These are phyloP conservation scores for Claviceps africana DNA, from an alignment of 2,329 filamentous ascomycete species.

Conservation along the genomic window DNA sequence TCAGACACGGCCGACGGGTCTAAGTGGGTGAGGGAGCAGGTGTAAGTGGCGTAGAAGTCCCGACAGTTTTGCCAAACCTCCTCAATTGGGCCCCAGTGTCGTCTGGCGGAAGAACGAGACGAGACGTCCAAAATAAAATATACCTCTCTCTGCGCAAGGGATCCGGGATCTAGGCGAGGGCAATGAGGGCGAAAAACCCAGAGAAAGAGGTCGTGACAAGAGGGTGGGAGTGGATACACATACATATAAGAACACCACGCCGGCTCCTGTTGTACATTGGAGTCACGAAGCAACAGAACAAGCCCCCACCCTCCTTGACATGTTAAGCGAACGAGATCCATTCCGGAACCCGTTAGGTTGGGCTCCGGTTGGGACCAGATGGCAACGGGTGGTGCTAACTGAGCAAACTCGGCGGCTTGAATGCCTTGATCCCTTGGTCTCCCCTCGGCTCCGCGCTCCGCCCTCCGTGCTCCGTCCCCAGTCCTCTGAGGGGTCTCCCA, in stretches of 20 bases:
- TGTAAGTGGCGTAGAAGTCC: background rate
- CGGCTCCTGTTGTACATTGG: constrained; percentile 1
- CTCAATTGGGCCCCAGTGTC: background rate
- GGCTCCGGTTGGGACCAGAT: constrained; percentile 16
- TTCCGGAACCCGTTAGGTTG: constrained; percentile 9
- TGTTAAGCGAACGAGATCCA: constrained; percentile 5
- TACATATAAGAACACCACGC: constrained; percentile 19
- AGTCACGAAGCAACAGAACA: background rate
- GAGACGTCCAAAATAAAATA: background rate
- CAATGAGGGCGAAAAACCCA: constrained; percentile 3
- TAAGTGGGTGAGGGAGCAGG: background rate
- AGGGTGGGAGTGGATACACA: constrained; percentile 19
- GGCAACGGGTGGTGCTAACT: constrained; percentile 18
- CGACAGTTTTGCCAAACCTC: background rate
- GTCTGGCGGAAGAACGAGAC: background rate
- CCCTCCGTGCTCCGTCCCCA: too few relatives aligned
- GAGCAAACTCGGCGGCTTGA: too few relatives aligned
- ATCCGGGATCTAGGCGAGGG: background rate
- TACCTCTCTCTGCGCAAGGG: background rate
- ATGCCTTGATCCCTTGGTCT: constrained; percentile 10
- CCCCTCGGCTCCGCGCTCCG: constrained; percentile 1
- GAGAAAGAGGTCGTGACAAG: constrained; percentile 10
- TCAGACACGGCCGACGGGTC: too few relatives aligned
- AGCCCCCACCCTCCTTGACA: constrained; percentile 3
- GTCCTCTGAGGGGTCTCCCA: too few relatives aligned